phyloP scores from a whole-genome alignment of 192 early-diverging fungal species.

The Coemansia sp. region DNA sequence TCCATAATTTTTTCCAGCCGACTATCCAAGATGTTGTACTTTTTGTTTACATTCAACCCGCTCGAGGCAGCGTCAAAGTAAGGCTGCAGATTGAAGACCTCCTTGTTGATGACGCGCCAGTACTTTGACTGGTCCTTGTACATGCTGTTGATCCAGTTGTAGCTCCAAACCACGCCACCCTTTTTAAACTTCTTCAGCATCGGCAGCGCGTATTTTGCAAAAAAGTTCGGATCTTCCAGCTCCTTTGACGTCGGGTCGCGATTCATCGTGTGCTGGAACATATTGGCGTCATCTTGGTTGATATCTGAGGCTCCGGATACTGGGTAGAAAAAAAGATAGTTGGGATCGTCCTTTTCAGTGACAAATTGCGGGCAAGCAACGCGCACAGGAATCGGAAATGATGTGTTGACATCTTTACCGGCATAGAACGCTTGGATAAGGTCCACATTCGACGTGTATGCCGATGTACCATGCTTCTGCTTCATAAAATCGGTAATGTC shows the following conservation, averaged over 20 bases:
- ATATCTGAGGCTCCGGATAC: constrained; percentile 23
- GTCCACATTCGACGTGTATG: constrained; percentile 34
- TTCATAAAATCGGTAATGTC: constrained; percentile 65
- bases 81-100: constrained; percentile 63
- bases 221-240: constrained; percentile 27
- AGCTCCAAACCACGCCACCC: constrained; percentile 60
- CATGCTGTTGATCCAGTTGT: constrained; percentile 56
- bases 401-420: constrained; percentile 57
- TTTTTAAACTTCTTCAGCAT: constrained; percentile 42
- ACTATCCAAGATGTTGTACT: constrained; percentile 22
- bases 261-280: constrained; percentile 29
- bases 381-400: constrained; percentile 60
- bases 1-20: constrained; percentile 58
- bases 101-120: constrained; percentile 61
- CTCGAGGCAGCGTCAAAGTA: constrained; percentile 49
- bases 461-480: constrained; percentile 57
- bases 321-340: constrained; percentile 21
- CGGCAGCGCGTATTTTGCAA: constrained; percentile 25
- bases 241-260: constrained; percentile 27
- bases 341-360: constrained; percentile 17
- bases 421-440: constrained; percentile 18
- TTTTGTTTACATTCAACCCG: constrained; percentile 30
- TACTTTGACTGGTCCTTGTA: constrained; percentile 51
- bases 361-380: constrained; percentile 58
- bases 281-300: constrained; percentile 7